A percentile compares a stretch with the other conserved stretches of the same genome.
These are phyloP conservation scores for Botrytis medusae DNA, from an alignment of 2,329 filamentous ascomycete genomes.

Conservation along the genomic window DNA sequence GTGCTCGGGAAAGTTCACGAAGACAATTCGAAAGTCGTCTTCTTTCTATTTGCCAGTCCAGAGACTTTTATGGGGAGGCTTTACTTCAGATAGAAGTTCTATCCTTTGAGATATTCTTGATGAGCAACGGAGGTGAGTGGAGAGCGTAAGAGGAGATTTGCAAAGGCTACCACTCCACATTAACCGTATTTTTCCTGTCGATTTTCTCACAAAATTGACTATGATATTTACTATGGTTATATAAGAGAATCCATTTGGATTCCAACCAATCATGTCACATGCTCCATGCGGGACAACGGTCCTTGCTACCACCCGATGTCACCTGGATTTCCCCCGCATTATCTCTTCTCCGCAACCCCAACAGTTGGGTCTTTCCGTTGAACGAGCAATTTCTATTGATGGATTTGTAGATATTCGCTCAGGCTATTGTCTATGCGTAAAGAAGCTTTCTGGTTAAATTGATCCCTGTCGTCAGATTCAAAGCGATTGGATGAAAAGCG, in stretches of 20 bases:
- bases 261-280: neutral
- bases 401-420: neutral
- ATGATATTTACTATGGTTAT: neutral
- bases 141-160: neutral
- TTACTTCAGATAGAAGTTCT: neutral
- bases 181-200: neutral
- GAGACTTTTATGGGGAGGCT: neutral
- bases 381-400: neutral
- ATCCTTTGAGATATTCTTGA: neutral
- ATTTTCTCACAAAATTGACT: neutral
- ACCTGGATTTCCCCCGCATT: neutral
- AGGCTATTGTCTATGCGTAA: neutral
- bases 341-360: neutral
- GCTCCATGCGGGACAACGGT: constrained; percentile 1
- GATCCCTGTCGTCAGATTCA: neutral
- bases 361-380: neutral
- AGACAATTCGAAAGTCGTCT: neutral
- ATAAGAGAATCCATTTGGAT: neutral
- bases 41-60: neutral
- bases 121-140: no score
- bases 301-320: neutral
- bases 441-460: neutral
- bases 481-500: neutral
- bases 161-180: neutral
- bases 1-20: neutral